phyloP scores from a whole-genome alignment of 768 basidiomycete genomes.

The Tricholoma sp. region DNA sequence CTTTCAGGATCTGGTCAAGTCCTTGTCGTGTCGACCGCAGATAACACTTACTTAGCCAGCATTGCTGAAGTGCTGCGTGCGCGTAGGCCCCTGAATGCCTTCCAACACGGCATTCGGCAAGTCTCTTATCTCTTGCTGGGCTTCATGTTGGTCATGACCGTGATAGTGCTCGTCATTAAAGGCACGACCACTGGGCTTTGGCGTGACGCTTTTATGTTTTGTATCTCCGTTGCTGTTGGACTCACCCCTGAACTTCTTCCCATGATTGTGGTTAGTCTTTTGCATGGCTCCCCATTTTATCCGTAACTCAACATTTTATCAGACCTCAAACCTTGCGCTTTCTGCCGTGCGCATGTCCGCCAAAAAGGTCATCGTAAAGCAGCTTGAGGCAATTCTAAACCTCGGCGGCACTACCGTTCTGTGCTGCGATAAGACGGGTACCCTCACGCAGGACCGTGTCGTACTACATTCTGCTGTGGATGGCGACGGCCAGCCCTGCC shows the following conservation, averaged over 20 bases:
- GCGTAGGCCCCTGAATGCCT: not conserved
- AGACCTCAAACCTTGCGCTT: not conserved
- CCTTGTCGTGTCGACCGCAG: not conserved
- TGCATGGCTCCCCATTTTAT: not conserved
- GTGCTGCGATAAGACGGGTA: not conserved
- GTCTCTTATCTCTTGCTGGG: not conserved
- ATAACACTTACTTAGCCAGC: not conserved
- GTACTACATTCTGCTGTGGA: not conserved
- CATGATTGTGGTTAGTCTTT: not conserved
- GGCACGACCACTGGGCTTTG: not conserved
- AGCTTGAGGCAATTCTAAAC: not conserved
- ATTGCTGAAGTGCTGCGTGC: not conserved
- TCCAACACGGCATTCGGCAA: not conserved
- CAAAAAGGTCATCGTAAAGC: not conserved
- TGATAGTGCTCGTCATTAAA: not conserved
- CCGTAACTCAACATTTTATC: not conserved
- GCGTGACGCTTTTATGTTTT: not conserved
- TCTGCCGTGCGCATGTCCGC: not conserved
- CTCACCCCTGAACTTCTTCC: not conserved
- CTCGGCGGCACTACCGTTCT: not conserved
- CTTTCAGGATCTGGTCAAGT: not conserved
- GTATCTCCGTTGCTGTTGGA: not conserved
- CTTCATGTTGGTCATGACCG: not conserved
- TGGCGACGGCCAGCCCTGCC: not conserved
- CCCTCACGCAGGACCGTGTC: not conserved